Evolutionary conservation across 768 basidiomycete species (phyloP), one percentile per base, ranked within the genome.

Genomic region (Leucosporidium creatinivorum): DNA sequence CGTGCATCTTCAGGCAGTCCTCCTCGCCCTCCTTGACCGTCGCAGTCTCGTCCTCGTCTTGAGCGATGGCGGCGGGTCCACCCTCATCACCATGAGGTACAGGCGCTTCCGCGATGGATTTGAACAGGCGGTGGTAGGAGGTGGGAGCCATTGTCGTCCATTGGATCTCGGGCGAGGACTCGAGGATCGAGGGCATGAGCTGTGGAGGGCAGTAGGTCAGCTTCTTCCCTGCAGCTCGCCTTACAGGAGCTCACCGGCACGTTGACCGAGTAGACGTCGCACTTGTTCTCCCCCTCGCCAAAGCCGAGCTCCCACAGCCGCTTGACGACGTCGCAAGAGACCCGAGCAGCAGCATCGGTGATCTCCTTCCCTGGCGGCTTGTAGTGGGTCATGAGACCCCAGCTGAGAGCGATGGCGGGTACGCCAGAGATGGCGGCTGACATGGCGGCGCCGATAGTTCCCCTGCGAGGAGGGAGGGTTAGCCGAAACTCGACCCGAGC

Each of bases 361-460:
- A 28, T 65, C 36, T 54, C 67, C 26, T 9, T 63, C 36, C 25
- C 76, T 60, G 62, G 77, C 69, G 25, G 77, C 75, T 44, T 76
- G 70, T 33, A 67, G 1, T 63, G 66, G 18, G 72, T 71, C 64
- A 78, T 76, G 8, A 79, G 74, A 12, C 79, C 78, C 69, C 75
- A 80, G 0, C 76, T 77, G 23, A 80, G 67, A 21, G 79, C 79
- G 66, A 80, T 78, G 49, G 74, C 68, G 1, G 77, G 76, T 6
- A 75, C 73, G 13, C 76, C 73, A 8, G 78, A 77, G 4, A 80
- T 56, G 6, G 77, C 73, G 3, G 76, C 78, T 6, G 77, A 73
- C 47, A 80, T 71, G 6, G 80, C 77, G 3, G 79, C 78, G 15
- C 80, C 80, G 65, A 80, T 74, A 1, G 80, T 80, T 4, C 80